phyloP scores from a whole-genome alignment of 139 green algal genomes.

The Zygnema cylindricum region DNA sequence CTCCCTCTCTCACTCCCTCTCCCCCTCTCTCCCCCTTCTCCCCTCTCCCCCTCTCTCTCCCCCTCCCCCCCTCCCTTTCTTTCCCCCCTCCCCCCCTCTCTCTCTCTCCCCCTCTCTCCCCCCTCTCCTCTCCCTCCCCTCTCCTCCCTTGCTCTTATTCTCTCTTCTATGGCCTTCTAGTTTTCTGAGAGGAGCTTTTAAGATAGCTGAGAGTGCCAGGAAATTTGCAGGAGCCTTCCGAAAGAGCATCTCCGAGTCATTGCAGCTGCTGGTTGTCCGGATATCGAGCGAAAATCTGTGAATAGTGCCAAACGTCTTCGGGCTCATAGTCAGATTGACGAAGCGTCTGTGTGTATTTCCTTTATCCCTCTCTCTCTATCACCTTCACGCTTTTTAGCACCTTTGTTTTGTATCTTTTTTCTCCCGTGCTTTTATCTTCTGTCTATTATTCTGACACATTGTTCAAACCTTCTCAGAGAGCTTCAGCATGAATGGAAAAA shows the following conservation, averaged over 20 bases:
- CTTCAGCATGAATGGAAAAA: too few species aligned
- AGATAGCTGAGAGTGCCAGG: neutral
- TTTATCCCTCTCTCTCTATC: neutral
- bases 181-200: neutral
- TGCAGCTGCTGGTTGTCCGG: neutral
- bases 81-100: too few species aligned
- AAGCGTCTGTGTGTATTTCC: neutral
- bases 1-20: too few species aligned
- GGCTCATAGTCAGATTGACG: neutral
- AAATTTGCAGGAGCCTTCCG: neutral
- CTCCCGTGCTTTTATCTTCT: too few species aligned
- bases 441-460: too few species aligned
- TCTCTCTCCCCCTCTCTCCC: too few species aligned
- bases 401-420: too few species aligned
- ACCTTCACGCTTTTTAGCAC: neutral
- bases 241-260: conserved; percentile 7
- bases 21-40: neutral
- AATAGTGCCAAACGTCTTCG: conserved; percentile 8
- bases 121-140: too few species aligned
- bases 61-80: too few species aligned
- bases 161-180: too few species aligned
- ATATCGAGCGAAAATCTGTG: conserved; percentile 8
- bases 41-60: neutral
- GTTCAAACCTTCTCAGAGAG: too few species aligned
- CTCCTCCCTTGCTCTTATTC: too few species aligned